phyloP scores from a whole-genome alignment of 2,329 filamentous ascomycete species.

The Penicillium sp. region DNA sequence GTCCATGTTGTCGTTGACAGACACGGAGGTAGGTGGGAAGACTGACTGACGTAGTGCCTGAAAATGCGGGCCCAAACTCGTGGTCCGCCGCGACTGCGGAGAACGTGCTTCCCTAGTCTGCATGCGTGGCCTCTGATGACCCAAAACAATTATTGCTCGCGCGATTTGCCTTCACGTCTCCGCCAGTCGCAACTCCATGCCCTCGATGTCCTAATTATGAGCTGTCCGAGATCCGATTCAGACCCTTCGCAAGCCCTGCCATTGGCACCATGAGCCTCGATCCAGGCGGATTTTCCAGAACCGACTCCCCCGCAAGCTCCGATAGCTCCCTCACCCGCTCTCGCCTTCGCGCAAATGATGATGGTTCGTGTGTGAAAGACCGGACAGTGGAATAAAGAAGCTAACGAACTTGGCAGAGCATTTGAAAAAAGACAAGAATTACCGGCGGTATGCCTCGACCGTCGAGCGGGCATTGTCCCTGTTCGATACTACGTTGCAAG shows the following conservation, averaged over 20 bases:
- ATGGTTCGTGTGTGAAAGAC: conserved; percentile 55
- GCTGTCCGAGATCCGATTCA: conserved; percentile 22
- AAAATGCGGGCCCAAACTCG: not conserved
- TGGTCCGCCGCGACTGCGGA: conserved; percentile 13
- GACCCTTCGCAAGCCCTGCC: conserved; percentile 22
- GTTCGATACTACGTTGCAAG: conserved; percentile 89
- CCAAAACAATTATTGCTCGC: conserved; percentile 18
- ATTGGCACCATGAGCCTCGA: conserved; percentile 42
- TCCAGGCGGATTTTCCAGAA: conserved; percentile 38
- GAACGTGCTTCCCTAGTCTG: conserved; percentile 11
- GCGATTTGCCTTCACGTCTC: conserved; percentile 11
- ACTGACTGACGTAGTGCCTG: conserved; percentile 6
- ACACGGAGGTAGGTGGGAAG: not conserved
- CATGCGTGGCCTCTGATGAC: conserved; percentile 22
- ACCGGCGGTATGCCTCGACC: conserved; percentile 82
- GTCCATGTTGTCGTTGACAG: not conserved
- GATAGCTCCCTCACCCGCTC: conserved; percentile 76
- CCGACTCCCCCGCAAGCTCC: conserved; percentile 73
- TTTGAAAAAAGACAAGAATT: conserved; percentile 59
- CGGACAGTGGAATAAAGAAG: not conserved
- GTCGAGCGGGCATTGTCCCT: conserved; percentile 83
- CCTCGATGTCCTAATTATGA: conserved; percentile 30
- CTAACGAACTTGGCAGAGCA: conserved; percentile 25
- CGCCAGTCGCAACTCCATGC: conserved; percentile 2
- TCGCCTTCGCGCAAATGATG: conserved; percentile 66